Percentiles rank a stretch among this genome's conserved stretches.
phyloP scores from a whole-genome alignment of 805 yeast species.

The Suhomyces pyralidae region DNA sequence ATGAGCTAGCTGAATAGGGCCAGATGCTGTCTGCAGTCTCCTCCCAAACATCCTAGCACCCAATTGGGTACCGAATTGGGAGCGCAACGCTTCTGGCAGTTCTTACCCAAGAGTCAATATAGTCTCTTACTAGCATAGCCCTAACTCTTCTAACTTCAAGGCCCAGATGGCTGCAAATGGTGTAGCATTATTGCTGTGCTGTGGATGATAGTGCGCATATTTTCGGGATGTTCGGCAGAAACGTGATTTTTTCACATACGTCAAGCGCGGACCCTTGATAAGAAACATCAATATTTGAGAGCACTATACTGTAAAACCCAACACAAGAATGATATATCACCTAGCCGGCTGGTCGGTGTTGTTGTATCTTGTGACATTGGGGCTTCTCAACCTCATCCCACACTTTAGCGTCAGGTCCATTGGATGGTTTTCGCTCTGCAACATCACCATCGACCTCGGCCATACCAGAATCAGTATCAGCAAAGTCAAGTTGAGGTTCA shows the following conservation, averaged over 20 bases:
- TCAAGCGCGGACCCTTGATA: not conserved
- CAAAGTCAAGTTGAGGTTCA: conserved; percentile 19
- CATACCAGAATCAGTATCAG: conserved; percentile 15
- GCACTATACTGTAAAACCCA: not conserved
- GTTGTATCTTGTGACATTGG: conserved; percentile 17
- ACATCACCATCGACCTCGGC: conserved; percentile 18
- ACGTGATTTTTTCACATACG: not conserved
- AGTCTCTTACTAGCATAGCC: too few species aligned
- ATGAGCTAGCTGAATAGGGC: not conserved
- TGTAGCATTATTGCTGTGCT: not conserved
- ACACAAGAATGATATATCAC: not conserved
- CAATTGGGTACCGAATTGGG: not conserved
- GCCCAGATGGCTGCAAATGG: too few species aligned
- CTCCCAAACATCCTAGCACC: too few species aligned
- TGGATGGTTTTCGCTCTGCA: conserved; percentile 30
- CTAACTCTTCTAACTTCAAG: too few species aligned
- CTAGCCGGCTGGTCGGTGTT: not conserved
- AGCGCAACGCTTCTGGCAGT: not conserved
- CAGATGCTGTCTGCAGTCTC: not conserved
- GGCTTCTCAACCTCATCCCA: conserved; percentile 24
- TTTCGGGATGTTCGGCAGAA: not conserved
- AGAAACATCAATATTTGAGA: not conserved
- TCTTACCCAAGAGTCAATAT: too few species aligned
- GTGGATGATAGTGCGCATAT: not conserved
- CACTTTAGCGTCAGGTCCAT: conserved; percentile 23